Evolutionary conservation across 139 green algal species (phyloP).

Genomic region (Chlorella sp.): DNA sequence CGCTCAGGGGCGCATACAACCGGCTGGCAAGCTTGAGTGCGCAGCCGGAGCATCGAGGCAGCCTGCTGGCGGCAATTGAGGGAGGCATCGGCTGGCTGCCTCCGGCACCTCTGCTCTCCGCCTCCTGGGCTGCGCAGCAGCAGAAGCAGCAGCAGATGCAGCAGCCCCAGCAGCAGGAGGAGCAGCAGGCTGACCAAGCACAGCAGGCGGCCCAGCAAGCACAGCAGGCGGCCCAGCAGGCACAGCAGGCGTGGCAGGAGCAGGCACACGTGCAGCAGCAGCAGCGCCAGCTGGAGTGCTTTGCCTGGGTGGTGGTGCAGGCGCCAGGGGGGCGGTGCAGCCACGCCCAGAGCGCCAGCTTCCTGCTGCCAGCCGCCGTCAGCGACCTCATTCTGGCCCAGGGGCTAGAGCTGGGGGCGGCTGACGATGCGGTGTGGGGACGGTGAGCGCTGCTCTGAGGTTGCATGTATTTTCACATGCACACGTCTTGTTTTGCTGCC

Average conservation of each 20-base stretch:
- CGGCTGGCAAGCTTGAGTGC: conserved; percentile 7
- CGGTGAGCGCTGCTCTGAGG: not conserved
- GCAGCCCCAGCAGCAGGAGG: too few species aligned
- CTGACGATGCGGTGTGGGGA: conserved; percentile 51
- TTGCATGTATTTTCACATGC: not conserved
- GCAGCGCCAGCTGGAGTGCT: conserved; percentile 36
- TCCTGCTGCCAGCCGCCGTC: conserved; percentile 38
- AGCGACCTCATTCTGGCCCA: conserved; percentile 35
- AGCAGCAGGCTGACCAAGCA: too few species aligned
- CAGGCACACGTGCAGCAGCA: not conserved
- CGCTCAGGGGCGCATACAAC: conserved; percentile 48
- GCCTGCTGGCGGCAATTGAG: conserved; percentile 45
- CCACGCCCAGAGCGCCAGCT: conserved; percentile 29
- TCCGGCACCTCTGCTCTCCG: not conserved
- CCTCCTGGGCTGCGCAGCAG: not conserved
- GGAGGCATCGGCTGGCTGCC: conserved; percentile 43
- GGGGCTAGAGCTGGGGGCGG: conserved; percentile 54
- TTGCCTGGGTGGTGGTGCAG: conserved; percentile 34
- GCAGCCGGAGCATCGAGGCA: not conserved
- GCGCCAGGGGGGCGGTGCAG: not conserved
- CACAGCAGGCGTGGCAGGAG: too few species aligned
- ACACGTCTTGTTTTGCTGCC: not conserved
- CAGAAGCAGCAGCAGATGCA: conserved; percentile 1
- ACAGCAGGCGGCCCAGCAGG: too few species aligned
- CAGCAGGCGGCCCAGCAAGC: too few species aligned